Base-by-base conservation (phyloP, 129 eudicot species). In the Artemisia annua region DNA sequence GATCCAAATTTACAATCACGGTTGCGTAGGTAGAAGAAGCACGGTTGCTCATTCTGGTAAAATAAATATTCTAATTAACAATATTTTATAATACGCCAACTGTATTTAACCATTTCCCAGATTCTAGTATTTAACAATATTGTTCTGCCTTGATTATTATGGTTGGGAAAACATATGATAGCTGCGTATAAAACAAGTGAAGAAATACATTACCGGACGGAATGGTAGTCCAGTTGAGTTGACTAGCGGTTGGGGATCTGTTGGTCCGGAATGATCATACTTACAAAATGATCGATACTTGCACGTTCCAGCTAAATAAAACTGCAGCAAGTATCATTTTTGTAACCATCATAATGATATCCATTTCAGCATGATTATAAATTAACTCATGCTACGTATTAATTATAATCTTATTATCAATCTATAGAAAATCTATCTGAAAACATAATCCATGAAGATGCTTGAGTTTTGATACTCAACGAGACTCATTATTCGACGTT, bases 241-340 rank as follows among this genome's bases (percentile, higher is more conserved):
- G 69, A n/a, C 35, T n/a, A n/a, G 69, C 22, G 2, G 69, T 20
- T 2, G 0, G 20, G 51, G 26, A 63, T 63, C 51, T 32, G 22
- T 3, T 32, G 48, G 22, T 5, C 1, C n/a, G 3, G 48, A 10
- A 49, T 63, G 69, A 39, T 16, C 12, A 63, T 1, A 39, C 18
- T 39, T 16, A 10, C 69, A 63, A 9, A 13, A 63, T 15, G 11
- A 7, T 8, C 69, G 50, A 16, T 63, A 63, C 51, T 63, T 63
- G 2, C 69, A 63, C n/a, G 17, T 15, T 4, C 69, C 69, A 32
- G 17, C 14, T 7, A 4, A 4, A 39, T 9, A 63, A 15, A 6
- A 63, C 69, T 63, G 69, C 51, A 63, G 14, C 46, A 61, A 61
- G 66, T 61, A 61, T 26, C 6, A 60, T 60, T 19, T 61, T 39